Conservation (phyloP, 1,284 basidiomycete species). For the Apiotrichum siamense region DNA sequence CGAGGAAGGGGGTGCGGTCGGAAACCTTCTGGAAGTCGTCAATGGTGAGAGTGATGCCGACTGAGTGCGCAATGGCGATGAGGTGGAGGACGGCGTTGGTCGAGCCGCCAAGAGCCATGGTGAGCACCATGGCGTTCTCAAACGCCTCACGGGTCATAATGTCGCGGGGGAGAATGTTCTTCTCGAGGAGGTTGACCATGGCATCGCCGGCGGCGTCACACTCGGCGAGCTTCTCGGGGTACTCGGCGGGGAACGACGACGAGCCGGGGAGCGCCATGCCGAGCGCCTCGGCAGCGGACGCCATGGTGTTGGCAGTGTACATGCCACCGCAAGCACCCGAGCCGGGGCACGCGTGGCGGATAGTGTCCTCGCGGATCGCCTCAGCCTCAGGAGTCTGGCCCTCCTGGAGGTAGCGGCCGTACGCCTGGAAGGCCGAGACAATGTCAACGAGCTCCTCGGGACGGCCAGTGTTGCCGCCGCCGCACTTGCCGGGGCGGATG, state of each 20-base stretch:
- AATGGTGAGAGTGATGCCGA: slow-evolving; percentile 77
- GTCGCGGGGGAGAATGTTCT: slow-evolving; percentile 86
- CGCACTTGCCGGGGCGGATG: slow-evolving; percentile 83
- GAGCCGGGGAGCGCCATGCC: slow-evolving; percentile 97
- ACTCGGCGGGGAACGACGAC: slow-evolving; percentile 89
- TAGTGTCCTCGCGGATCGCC: slow-evolving; percentile 68
- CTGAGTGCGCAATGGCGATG: slow-evolving; percentile 86
- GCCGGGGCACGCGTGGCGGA: slow-evolving; percentile 88
- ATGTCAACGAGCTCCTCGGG: slow-evolving; percentile 67
- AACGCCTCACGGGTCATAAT: slow-evolving; percentile 95
- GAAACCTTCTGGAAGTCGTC: slow-evolving; percentile 90
- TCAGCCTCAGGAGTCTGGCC: slow-evolving; percentile 80
- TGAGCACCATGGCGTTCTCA: slow-evolving; percentile 93
- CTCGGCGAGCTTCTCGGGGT: slow-evolving; percentile 68
- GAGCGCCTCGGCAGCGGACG: slow-evolving; percentile 81
- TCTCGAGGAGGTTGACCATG: slow-evolving; percentile 79
- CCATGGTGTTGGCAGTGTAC: slow-evolving; percentile 96
- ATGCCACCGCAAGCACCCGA: slow-evolving; percentile 89
- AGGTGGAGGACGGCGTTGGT: slow-evolving; percentile 91
- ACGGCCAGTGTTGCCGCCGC: slow-evolving; percentile 45
- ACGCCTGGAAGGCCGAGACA: slow-evolving; percentile 90
- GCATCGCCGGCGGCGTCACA: slow-evolving; percentile 70
- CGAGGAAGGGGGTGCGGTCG: slow-evolving; percentile 86
- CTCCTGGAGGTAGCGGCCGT: slow-evolving; percentile 85
- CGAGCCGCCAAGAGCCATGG: slow-evolving; percentile 89